These are phyloP conservation scores for Epipyxis sp. DNA, from an alignment of 108 stramenopile species.

Conservation along the genomic window DNA sequence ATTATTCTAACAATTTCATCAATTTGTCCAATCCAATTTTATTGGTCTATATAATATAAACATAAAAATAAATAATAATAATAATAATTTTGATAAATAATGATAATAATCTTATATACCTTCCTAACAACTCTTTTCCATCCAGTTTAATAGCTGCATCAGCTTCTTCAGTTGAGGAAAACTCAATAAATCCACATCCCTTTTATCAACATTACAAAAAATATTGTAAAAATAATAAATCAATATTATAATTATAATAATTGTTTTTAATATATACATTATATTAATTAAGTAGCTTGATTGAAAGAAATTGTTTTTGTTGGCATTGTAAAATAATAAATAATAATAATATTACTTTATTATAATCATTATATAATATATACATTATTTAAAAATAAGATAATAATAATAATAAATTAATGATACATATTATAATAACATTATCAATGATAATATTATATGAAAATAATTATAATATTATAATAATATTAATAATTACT, in stretches of 20 bases:
- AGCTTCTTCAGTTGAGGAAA: slow-evolving; percentile 26
- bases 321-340: too few species aligned
- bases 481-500: not conserved
- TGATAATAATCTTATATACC: not conserved
- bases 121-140: slow-evolving; percentile 30
- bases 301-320: too few species aligned
- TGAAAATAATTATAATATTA: not conserved
- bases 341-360: too few species aligned
- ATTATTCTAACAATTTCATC: too few species aligned
- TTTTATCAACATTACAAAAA: too few species aligned
- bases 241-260: too few species aligned
- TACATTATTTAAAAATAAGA: too few species aligned
- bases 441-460: not conserved
- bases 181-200: slow-evolving; percentile 61
- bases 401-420: too few species aligned
- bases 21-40: slow-evolving; percentile 21
- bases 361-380: too few species aligned
- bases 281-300: too few species aligned
- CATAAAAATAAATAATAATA: not conserved
- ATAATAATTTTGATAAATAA: not conserved
- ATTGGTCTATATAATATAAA: not conserved
- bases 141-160: slow-evolving; percentile 33
- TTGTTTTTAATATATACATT: too few species aligned
- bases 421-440: not conserved
- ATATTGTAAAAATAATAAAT: too few species aligned